Percentiles rank a stretch among this genome's conserved stretches.
These are phyloP conservation scores for Irpex lacteus DNA, from an alignment of 1,284 basidiomycete species.

Conservation along the genomic window DNA sequence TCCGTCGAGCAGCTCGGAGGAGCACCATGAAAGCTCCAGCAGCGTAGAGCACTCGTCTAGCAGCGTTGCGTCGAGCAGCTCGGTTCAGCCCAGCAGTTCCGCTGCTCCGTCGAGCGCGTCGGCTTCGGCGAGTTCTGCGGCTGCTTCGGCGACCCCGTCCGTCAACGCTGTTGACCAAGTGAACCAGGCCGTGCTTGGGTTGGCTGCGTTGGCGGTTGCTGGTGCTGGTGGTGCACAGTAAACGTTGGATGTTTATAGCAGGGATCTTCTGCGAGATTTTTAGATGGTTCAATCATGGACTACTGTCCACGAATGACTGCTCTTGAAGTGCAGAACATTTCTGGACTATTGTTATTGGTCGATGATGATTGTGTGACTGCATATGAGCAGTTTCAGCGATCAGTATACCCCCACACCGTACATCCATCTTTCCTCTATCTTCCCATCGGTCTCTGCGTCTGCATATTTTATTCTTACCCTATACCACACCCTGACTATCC, in stretches of 20 bases:
- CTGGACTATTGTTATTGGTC: background rate
- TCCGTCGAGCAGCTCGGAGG: background rate
- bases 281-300: too few relatives aligned
- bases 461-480: background rate
- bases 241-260: background rate
- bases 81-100: background rate
- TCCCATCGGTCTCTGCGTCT: background rate
- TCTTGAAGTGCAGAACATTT: background rate
- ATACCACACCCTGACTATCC: background rate
- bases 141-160: background rate
- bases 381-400: background rate
- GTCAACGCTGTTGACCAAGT: background rate
- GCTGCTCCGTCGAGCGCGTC: background rate
- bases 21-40: background rate
- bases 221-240: constrained; percentile 1
- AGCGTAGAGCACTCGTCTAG: background rate
- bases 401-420: background rate
- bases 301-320: too few relatives aligned
- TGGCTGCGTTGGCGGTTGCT: constrained; percentile 9
- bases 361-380: background rate
- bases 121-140: background rate
- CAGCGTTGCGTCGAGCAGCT: background rate
- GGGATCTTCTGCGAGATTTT: too few relatives aligned
- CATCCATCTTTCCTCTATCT: background rate
- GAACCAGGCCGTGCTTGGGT: constrained; percentile 10